These are phyloP conservation scores for Pseudomicrostroma phylloplanum DNA, from an alignment of 1,284 basidiomycete genomes.

Conservation along the genomic window DNA sequence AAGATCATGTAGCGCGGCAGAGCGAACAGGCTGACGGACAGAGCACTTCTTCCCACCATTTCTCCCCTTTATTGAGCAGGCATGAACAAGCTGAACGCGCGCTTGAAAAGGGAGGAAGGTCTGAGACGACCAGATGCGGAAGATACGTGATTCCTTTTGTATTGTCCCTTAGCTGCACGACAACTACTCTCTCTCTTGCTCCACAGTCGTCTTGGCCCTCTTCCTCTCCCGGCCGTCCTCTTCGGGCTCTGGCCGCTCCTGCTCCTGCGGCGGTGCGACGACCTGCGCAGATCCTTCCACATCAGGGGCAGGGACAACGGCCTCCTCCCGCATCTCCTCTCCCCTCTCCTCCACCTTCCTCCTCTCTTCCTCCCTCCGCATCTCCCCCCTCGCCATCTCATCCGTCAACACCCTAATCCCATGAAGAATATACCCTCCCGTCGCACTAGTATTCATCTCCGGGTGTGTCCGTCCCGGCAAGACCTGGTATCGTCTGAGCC, in stretches of 20 bases:
- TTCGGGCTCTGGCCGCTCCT: no score
- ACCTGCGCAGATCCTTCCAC: not conserved
- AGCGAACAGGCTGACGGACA: not conserved
- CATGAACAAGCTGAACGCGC: not conserved
- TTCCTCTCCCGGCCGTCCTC: not conserved
- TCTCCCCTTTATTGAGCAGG: not conserved
- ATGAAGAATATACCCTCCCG: slow-evolving; percentile 80
- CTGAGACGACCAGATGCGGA: not conserved
- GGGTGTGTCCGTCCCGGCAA: slow-evolving; percentile 94
- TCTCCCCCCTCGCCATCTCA: slow-evolving; percentile 17
- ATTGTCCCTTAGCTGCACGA: not conserved
- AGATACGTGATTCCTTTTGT: not conserved
- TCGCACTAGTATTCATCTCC: slow-evolving; percentile 81
- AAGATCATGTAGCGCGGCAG: no score
- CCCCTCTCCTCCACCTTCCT: not conserved
- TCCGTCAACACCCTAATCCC: slow-evolving; percentile 63
- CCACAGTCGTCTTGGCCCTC: not conserved
- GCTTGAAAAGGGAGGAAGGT: not conserved
- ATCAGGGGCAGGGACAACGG: not conserved
- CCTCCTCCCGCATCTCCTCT: not conserved
- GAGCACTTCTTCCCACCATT: not conserved
- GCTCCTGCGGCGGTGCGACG: not conserved
- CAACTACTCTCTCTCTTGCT: not conserved
- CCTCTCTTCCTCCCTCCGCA: not conserved
- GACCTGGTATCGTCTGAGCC: slow-evolving; percentile 77